phyloP scores from a whole-genome alignment of 306 rosid species.

The Quercus dentata region DNA sequence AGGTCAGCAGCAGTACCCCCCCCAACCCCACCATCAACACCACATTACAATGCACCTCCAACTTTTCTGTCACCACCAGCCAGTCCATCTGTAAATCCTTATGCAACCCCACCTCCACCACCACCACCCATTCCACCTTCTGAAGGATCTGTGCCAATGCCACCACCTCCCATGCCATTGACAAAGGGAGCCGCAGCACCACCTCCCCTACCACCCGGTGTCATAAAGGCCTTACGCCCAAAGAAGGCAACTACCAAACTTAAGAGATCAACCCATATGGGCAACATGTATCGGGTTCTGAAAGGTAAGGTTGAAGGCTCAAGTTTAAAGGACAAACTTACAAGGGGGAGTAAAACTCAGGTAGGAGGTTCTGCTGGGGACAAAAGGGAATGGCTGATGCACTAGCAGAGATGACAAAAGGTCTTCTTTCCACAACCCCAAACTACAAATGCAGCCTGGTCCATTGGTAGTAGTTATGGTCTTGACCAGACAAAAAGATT shows the following conservation, averaged over 20 bases:
- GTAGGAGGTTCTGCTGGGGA: conserved; percentile 2
- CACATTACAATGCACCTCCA: neutral
- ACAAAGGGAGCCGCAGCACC: conserved; percentile 18
- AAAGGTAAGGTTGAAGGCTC: conserved; percentile 38
- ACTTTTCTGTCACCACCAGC: neutral
- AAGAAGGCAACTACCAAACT: conserved; percentile 30
- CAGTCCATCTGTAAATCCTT: neutral
- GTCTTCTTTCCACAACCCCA: conserved; percentile 4
- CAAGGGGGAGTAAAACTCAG: conserved; percentile 1
- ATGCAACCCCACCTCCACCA: neutral
- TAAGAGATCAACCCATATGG: conserved; percentile 43
- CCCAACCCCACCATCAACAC: conserved; percentile 1
- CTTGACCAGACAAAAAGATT: neutral
- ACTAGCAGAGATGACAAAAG: conserved; percentile 38
- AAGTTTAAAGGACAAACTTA: conserved; percentile 3
- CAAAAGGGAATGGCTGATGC: conserved; percentile 46
- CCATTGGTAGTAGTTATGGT: neutral
- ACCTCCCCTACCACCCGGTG: conserved; percentile 27
- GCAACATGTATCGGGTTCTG: conserved; percentile 29
- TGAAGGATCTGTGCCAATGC: neutral
- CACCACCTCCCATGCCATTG: neutral
- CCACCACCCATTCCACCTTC: conserved; percentile 2
- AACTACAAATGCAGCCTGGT: neutral
- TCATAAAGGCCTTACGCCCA: conserved; percentile 14
- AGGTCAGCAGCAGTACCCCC: neutral